Conservation (phyloP, 495 filamentous ascomycete species). For the Talaromyces wortmannii region DNA sequence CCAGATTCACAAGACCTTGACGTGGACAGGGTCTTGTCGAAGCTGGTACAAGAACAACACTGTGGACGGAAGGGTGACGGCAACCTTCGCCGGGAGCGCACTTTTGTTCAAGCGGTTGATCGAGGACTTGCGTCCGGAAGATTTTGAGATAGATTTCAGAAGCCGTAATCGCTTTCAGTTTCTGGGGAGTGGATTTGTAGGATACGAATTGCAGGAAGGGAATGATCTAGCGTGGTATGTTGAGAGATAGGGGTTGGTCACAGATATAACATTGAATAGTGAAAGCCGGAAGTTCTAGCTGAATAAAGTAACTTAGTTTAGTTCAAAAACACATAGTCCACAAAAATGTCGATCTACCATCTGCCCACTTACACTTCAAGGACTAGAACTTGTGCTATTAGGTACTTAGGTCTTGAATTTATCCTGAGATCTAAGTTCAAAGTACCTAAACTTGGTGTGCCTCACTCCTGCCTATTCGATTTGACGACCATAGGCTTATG, state of each 20-base stretch:
- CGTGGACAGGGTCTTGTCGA: conserved; percentile 35
- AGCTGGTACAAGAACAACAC: conserved; percentile 44
- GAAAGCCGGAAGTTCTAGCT: not conserved
- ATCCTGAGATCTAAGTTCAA: not conserved
- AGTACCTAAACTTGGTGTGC: not conserved
- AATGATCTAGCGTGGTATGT: conserved; percentile 22
- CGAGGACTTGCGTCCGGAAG: conserved; percentile 36
- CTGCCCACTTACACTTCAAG: not conserved
- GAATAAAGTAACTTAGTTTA: not conserved
- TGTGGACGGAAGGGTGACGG: conserved; percentile 37
- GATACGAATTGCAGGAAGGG: conserved; percentile 15
- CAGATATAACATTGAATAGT: not conserved
- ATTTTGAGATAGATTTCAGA: conserved; percentile 41
- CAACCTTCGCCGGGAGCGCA: conserved; percentile 36
- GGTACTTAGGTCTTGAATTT: not conserved
- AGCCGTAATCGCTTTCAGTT: conserved; percentile 40
- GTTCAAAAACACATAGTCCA: not conserved
- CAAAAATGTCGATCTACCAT: not conserved
- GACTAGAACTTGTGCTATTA: not conserved
- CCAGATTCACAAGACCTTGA: conserved; percentile 33
- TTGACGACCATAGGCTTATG: not conserved
- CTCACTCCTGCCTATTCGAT: not conserved
- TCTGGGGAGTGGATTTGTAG: conserved; percentile 39
- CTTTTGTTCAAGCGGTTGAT: conserved; percentile 44
- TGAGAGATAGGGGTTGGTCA: conserved; percentile 19